A percentile compares a stretch with the other conserved stretches of the same genome.
Conservation (phyloP, 257 asterid species). For the Orobanche coerulescens region DNA sequence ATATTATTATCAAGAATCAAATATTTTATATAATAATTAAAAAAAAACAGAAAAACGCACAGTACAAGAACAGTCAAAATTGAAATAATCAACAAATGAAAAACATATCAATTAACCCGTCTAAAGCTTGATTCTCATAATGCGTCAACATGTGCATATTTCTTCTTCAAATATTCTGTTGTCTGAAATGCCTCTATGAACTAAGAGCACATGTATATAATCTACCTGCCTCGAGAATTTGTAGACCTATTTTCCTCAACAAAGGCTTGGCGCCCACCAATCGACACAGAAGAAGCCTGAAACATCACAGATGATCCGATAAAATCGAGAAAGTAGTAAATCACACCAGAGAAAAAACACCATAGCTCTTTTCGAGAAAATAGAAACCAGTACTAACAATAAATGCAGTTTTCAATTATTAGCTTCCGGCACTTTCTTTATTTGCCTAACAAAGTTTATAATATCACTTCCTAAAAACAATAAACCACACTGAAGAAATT, state of each 20-base stretch:
- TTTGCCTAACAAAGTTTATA: neutral
- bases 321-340: neutral
- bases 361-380: no score
- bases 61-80: no score
- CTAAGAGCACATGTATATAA: neutral
- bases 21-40: no score
- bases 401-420: no score
- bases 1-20: no score
- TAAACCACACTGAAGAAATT: neutral
- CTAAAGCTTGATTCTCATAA: no score
- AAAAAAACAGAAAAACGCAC: no score
- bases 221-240: conserved; percentile 42
- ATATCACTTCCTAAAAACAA: neutral
- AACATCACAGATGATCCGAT: conserved; percentile 18
- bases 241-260: conserved; percentile 54
- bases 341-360: neutral
- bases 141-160: no score
- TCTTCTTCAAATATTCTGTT: no score
- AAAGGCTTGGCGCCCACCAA: conserved; percentile 45
- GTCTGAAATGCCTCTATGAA: neutral
- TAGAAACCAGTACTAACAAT: neutral
- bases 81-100: no score
- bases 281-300: conserved; percentile 49
- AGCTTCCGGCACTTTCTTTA: no score
- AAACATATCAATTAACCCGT: no score